Percentiles rank a stretch among this genome's conserved stretches.
These are phyloP conservation scores for Diaporthe ilicicola DNA, from an alignment of 2,329 filamentous ascomycete genomes.

Conservation along the genomic window DNA sequence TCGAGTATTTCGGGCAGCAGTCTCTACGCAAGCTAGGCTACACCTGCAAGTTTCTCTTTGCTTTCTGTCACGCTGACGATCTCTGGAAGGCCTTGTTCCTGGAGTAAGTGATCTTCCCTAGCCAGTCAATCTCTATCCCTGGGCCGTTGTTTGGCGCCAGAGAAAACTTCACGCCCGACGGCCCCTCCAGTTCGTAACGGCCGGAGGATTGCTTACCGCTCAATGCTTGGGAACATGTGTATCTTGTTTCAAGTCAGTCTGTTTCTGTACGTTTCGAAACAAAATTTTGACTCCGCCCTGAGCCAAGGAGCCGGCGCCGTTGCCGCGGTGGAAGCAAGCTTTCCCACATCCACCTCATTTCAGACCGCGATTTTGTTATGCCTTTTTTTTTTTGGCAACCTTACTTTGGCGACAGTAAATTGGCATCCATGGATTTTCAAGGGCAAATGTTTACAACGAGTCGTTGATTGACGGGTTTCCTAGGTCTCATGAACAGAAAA, in stretches of 20 bases:
- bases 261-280: not conserved
- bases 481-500: slow-evolving; percentile 44
- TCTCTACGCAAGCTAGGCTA: slow-evolving; percentile 73
- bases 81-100: slow-evolving; percentile 89
- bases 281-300: not conserved
- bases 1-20: slow-evolving; percentile 76
- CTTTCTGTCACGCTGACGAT: slow-evolving; percentile 84
- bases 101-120: slow-evolving; percentile 68
- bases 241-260: not conserved
- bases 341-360: not conserved
- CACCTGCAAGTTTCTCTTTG: slow-evolving; percentile 87
- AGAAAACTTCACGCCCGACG: not conserved
- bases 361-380: not conserved
- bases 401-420: not conserved
- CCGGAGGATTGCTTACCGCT: not conserved
- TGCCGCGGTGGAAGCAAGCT: not conserved
- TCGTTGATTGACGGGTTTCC: slow-evolving; percentile 28
- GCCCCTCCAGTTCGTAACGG: not conserved
- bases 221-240: not conserved
- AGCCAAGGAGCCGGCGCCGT: not conserved
- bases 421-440: too few relatives aligned
- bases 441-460: not conserved
- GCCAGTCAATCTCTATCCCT: not conserved
- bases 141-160: not conserved
- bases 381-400: not conserved